Evolutionary conservation across 176 grass and related monocot species (phyloP), one percentile per base, ranked within the genome.

Genomic region (Musa schizocarpa): DNA sequence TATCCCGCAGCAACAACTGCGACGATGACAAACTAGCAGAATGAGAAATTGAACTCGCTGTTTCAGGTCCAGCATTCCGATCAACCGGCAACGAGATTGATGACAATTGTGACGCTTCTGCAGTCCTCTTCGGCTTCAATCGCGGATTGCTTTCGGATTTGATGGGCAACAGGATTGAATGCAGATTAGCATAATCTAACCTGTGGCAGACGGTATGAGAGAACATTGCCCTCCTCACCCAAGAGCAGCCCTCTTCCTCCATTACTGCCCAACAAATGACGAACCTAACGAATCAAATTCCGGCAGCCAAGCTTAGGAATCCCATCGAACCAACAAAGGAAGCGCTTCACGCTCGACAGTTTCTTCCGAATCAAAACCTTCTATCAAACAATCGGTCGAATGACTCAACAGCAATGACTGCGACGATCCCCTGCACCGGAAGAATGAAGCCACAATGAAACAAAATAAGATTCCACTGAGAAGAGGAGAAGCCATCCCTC

Each of bases 221-320:
- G 81, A 87, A 99, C 52, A 85, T 85, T n/a, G 91, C 79, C 24
- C 91, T 90, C 77, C 73, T 86, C 58, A 99, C 74, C 96, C 91
- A 99, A 69, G 96, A 99, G 80, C 65, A 86, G 23, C 81, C 80
- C 53, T 94, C 84, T 43, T 94, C 88, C 24, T 91, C 82, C 88
- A 87, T 92, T 57, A 74, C 50, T 66, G 51, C 74, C 61, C 65
- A 26, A 24, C 19, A 55, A 61, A n/a, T 62, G 24, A 79, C 21
- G 14, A 34, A 69, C 29, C n/a, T 73, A 8, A 16, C 27, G 72
- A 56, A 74, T 74, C 52, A 54, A 74, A 74, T 27, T 24, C 53
- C 13, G 25, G 72, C 13, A 57, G 52, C 25, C 3, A 74, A 74
- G 53, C 4, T 23, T 74, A 17, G 53, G 9, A 74, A 74, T 55